Evolutionary conservation across 2,329 filamentous ascomycete genomes (phyloP), one percentile per base, ranked within the genome.

Genomic region (Fusarium chuoi): DNA sequence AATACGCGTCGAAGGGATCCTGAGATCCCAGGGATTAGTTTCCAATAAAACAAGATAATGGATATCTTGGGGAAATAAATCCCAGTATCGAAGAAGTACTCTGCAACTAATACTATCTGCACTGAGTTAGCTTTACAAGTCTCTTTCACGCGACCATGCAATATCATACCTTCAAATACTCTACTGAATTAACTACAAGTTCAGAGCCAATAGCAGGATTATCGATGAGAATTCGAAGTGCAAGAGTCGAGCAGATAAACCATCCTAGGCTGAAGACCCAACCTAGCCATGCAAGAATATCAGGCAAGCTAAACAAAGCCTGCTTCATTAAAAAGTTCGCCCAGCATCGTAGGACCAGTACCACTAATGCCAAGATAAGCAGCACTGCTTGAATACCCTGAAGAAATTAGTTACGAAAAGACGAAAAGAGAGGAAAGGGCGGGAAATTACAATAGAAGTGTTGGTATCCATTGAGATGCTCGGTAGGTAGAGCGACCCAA

Each of bases 181-280:
- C 41, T 6, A 48, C 62, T 6, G 65, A 68, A 24, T 68, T 36
- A 0, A 68, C 65, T 4, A 54, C n/a, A 13, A 68, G 62, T 18
- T 68, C 65, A 10, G n/a, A 2, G 6, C 62, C 65, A 3, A 48
- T 6, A 0, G 65, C 54, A 20, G 65, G 65, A 6, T 44, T 68
- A 9, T 68, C 46, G 13, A 68, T 68, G 1, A 68, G 41, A 15
- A 68, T 68, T 13, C 30, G 63, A 9, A 68, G 54, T 2, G 65
- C 65, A n/a, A 68, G 38, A 17, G 65, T 68, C 14, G 65, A 68
- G 24, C 62, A 68, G 24, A 62, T 68, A 7, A 68, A 68, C 65
- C 65, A 68, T 36, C 65, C 65, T 7, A 68, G 24, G 12, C 62
- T 68, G 10, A 68, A 68, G 15, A 68, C 7, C 63, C 63, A 68